Conservation (phyloP, 352 stramenopile genomes). For the Pythium phragmitis region DNA sequence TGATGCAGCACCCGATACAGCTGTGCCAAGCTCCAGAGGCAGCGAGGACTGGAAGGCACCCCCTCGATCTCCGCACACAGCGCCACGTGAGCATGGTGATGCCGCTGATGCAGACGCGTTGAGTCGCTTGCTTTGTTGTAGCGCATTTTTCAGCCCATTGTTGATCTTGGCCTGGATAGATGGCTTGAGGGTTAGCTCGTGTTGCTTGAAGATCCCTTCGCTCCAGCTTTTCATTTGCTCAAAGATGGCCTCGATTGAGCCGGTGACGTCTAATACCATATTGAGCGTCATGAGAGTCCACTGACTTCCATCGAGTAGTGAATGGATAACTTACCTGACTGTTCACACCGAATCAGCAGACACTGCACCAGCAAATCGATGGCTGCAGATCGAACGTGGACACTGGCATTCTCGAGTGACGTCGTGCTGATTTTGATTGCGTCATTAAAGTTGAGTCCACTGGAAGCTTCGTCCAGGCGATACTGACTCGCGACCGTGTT, state of each 20-base stretch:
- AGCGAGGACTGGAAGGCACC: not conserved
- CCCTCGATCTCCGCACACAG: not conserved
- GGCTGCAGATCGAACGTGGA: constrained; percentile 66
- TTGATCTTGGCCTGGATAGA: constrained; percentile 85
- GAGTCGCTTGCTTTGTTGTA: constrained; percentile 69
- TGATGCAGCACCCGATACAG: constrained; percentile 21
- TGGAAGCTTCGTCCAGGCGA: constrained; percentile 56
- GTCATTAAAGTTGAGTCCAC: constrained; percentile 54
- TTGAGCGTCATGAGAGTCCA: not conserved
- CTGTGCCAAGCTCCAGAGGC: constrained; percentile 6
- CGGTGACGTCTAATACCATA: constrained; percentile 48
- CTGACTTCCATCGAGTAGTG: not conserved
- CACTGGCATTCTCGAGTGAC: constrained; percentile 69
- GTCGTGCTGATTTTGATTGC: constrained; percentile 65
- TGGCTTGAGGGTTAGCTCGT: constrained; percentile 65
- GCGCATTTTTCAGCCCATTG: constrained; percentile 62
- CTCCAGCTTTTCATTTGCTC: constrained; percentile 77
- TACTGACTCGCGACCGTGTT: constrained; percentile 81
- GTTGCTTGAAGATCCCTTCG: constrained; percentile 72
- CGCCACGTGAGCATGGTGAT: not conserved
- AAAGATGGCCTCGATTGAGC: constrained; percentile 55
- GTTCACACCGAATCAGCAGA: constrained; percentile 70
- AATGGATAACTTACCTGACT: constrained; percentile 45
- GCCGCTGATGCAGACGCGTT: constrained; percentile 4
- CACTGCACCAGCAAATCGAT: constrained; percentile 76